Evolutionary conservation across 331 rosid species (phyloP).

Genomic region (Pyrus hybrid): DNA sequence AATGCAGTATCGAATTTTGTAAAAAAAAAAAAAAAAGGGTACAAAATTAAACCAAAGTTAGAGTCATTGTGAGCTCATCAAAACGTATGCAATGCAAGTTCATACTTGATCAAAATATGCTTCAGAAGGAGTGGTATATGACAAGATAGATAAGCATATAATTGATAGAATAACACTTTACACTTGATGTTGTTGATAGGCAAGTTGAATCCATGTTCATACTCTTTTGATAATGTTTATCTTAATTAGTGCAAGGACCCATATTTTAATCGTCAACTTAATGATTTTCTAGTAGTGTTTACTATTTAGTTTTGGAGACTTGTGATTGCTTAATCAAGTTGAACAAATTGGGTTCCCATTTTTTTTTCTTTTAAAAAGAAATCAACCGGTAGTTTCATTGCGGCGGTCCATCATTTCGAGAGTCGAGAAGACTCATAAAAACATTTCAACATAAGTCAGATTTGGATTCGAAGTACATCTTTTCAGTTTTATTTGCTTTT

Average conservation of each 20-base stretch:
- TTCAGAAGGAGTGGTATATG: neutral
- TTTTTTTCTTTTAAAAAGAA: too few relatives aligned
- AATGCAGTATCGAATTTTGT: neutral
- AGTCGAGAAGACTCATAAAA: accelerated
- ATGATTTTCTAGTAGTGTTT: neutral
- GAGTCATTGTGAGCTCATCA: constrained; percentile 39
- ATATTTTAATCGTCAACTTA: neutral
- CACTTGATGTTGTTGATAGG: neutral
- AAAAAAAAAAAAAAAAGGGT: neutral
- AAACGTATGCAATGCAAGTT: neutral
- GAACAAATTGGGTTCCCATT: neutral
- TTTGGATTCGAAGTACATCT: neutral
- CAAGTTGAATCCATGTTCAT: neutral
- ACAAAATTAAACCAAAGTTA: neutral
- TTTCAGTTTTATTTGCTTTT: neutral
- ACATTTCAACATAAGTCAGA: too few relatives aligned
- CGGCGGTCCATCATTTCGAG: too few relatives aligned
- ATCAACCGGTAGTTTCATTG: too few relatives aligned
- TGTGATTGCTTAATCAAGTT: neutral
- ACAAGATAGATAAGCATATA: neutral
- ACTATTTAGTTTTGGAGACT: neutral
- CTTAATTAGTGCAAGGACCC: neutral
- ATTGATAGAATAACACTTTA: too few relatives aligned
- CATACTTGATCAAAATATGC: neutral
- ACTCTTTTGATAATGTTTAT: neutral